Evolutionary conservation across 2,329 filamentous ascomycete genomes (phyloP), one percentile per base, ranked within the genome.

Genomic region (Aspergillus tubingensis): DNA sequence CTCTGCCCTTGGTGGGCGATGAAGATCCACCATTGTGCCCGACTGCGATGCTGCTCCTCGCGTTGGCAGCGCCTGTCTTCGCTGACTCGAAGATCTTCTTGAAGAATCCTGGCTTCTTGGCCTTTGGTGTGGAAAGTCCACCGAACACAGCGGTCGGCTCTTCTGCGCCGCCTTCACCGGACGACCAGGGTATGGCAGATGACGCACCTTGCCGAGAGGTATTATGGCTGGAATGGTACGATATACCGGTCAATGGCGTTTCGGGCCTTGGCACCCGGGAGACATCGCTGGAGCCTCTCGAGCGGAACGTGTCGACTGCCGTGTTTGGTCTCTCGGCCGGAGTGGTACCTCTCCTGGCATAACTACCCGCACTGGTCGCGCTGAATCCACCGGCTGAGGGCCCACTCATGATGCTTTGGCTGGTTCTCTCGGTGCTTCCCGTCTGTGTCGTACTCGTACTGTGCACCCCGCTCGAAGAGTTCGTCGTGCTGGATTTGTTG

Each of bases 21-120:
- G 68, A 75, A 58, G 72, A 78, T 59, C 73, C 77, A 67, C 68
- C 80, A 59, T 68, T 79, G 64, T 81, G 85, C 65, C 85, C 85
- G 32, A 86, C 85, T 2, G 89, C 90, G 65, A 97, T 91, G 65
- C 90, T 96, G 65, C 90, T 95, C 63, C 94, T 86, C 56, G 91
- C 92, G 72, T 88, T 96, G 2, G 94, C 94, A 36, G 96, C 93
- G 32, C 92, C 92, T 0, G 94, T 97, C 79, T 96, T 97, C 15
- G 93, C 94, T 2, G 91, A 92, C 66, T 96, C 93, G 30, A 97
- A 86, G 68, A 98, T 94, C 72, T 96, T 96, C 76, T 94, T 95
- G 82, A 98, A 95, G 71, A 98, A 96, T 52, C 92, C 94, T 63
- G 89, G 88, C 75, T 92, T 95, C 64, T 91, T 92, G 1, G 87